These are phyloP conservation scores for Eutrema yunnanense DNA, from an alignment of 345 rosid species.

Conservation along the genomic window DNA sequence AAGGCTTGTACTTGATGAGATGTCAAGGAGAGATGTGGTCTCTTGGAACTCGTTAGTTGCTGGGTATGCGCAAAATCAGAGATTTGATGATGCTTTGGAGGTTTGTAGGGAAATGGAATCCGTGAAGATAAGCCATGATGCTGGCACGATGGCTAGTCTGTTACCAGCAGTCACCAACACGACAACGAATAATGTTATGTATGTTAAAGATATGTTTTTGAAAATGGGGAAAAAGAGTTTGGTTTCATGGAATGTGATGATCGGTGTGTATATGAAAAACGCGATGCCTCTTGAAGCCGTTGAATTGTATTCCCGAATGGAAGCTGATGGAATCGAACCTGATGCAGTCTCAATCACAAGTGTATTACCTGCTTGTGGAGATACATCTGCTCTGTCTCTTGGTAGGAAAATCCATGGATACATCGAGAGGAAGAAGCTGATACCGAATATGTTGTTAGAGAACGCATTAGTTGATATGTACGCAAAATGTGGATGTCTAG, in stretches of 20 bases:
- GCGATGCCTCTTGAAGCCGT: constrained; percentile 59
- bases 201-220: constrained; percentile 49
- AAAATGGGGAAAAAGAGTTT: constrained; percentile 41
- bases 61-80: constrained; percentile 54
- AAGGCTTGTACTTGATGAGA: constrained; percentile 48
- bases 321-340: constrained; percentile 47
- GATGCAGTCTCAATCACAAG: constrained; percentile 55
- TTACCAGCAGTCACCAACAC: constrained; percentile 63
- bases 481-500: constrained; percentile 61
- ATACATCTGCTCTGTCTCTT: constrained; percentile 52
- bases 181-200: constrained; percentile 40
- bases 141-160: constrained; percentile 71
- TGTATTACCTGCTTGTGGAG: constrained; percentile 75
- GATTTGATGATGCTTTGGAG: constrained; percentile 58
- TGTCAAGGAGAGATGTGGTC: constrained; percentile 58
- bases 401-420: constrained; percentile 51
- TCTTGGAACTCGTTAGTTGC: constrained; percentile 77
- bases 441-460: constrained; percentile 61
- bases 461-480: constrained; percentile 73
- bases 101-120: constrained; percentile 59
- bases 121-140: constrained; percentile 40
- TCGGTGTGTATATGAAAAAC: constrained; percentile 54
- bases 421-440: constrained; percentile 41
- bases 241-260: constrained; percentile 79
- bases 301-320: constrained; percentile 48